Conservation (phyloP, 805 yeast genomes). For the Wickerhamomyces tratensis region DNA sequence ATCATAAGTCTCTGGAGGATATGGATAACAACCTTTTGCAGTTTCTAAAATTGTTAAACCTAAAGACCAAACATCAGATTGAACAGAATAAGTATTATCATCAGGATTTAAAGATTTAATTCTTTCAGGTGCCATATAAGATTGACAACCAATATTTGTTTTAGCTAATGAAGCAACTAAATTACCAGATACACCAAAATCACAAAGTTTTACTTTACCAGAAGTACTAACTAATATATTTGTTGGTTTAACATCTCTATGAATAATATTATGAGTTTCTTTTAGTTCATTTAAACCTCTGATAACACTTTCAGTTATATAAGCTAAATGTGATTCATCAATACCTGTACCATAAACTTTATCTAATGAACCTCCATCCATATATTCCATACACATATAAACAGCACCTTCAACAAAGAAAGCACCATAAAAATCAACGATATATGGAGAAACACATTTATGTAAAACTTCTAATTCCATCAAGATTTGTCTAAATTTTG, state of each 20-base stretch:
- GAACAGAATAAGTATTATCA: slow-evolving; percentile 79
- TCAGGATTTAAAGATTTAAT: slow-evolving; percentile 69
- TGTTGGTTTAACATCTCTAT: slow-evolving; percentile 95
- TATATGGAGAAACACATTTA: slow-evolving; percentile 80
- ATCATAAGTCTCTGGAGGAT: slow-evolving; percentile 86
- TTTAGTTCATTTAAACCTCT: slow-evolving; percentile 76
- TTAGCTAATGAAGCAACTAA: slow-evolving; percentile 90
- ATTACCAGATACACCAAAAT: slow-evolving; percentile 94
- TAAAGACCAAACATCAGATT: slow-evolving; percentile 91
- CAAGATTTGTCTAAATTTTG: slow-evolving; percentile 86
- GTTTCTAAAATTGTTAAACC: slow-evolving; percentile 83
- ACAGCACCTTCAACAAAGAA: slow-evolving; percentile 97
- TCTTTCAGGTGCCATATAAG: slow-evolving; percentile 98
- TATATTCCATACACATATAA: slow-evolving; percentile 95
- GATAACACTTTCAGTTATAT: slow-evolving; percentile 70
- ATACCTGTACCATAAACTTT: slow-evolving; percentile 69
- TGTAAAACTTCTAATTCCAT: slow-evolving; percentile 95
- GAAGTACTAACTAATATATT: slow-evolving; percentile 72
- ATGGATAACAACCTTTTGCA: slow-evolving; percentile 90
- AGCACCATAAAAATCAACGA: slow-evolving; percentile 96
- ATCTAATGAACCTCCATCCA: slow-evolving; percentile 95
- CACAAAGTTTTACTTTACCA: slow-evolving; percentile 90
- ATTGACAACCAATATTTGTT: slow-evolving; percentile 95
- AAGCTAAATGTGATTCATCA: slow-evolving; percentile 73
- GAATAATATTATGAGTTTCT: slow-evolving; percentile 87